Base-by-base conservation (phyloP, 306 rosid genomes). In the Casuarina glauca region DNA sequence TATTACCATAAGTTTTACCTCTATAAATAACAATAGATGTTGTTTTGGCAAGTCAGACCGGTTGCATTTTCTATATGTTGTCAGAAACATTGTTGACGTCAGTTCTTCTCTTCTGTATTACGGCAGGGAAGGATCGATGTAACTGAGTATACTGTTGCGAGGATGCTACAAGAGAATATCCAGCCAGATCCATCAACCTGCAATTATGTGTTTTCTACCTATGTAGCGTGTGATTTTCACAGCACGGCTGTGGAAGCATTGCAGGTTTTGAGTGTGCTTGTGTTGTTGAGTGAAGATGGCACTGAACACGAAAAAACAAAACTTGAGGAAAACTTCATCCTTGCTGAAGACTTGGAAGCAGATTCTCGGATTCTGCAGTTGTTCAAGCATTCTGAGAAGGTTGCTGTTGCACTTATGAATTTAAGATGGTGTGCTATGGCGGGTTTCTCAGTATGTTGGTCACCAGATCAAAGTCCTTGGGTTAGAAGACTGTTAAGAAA, bases 101-200 rank as follows among this genome's bases (percentile, higher is more conserved):
- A 3, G 7, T 38, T 2, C 38, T 15, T 80, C 51, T 80, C 51
- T 80, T 84, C 60, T 72, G 75, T 9, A 66, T 61, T 74, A 54
- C 80, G 49, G 62, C 77, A 94, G 98, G 87, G 75, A 86, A 82
- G 91, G 91, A 81, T 94, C 19, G 93, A 90, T 80, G 83, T 92
- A 51, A 82, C 92, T 64, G 98, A 94, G 90, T 86, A 78, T 62
- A 64, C 89, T 60, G 89, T 90, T 74, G 93, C 86, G 90, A 76
- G 58, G 70, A 94, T 94, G 98, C 87, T 49, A 84, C 90, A 69
- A 67, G 82, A 80, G 82, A 88, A 83, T 70, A 70, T 89, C 78
- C 85, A 66, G 77, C 98, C 98, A 0, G 86, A 87, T 83, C 52
- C 86, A 20, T 42, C 84, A 38, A 90, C 96, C n/a, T 94, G 98